phyloP scores from a whole-genome alignment of 495 filamentous ascomycete species.

The Chaetomium cochliodes region DNA sequence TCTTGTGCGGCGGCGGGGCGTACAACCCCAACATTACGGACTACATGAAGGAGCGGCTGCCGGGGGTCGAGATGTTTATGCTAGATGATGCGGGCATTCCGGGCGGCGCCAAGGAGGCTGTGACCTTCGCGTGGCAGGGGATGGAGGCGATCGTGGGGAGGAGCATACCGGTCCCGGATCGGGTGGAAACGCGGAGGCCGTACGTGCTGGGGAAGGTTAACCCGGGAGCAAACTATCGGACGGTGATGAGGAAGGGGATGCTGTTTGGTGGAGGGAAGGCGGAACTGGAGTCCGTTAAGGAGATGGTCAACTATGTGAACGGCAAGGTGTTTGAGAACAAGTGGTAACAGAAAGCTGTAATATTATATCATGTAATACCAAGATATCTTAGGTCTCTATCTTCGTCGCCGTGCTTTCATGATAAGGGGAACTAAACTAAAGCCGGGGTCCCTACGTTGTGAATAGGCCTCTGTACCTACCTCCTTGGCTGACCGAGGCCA shows the following conservation, averaged over 20 bases:
- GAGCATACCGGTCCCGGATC: conserved; percentile 51
- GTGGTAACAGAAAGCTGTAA: conserved; percentile 21
- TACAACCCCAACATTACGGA: conserved; percentile 56
- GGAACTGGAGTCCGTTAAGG: conserved; percentile 49
- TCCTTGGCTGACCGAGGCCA: no score
- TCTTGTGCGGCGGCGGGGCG: conserved; percentile 60
- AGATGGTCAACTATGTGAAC: conserved; percentile 48
- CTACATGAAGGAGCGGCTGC: conserved; percentile 51
- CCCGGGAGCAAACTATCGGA: conserved; percentile 55
- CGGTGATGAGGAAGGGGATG: conserved; percentile 51
- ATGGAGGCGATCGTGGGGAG: conserved; percentile 55
- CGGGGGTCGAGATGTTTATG: conserved; percentile 51
- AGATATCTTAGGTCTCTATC: no score
- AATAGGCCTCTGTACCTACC: no score
- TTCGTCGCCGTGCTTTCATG: no score
- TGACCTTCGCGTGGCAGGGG: conserved; percentile 58
- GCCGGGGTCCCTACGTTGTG: no score
- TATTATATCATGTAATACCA: conserved; percentile 2
- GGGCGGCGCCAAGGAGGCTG: conserved; percentile 56
- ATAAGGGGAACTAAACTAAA: no score
- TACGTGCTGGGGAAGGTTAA: conserved; percentile 55
- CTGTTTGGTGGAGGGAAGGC: conserved; percentile 48
- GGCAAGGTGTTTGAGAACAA: conserved; percentile 50
- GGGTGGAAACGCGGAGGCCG: conserved; percentile 50
- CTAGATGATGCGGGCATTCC: conserved; percentile 56